Percentiles rank a stretch among this genome's conserved stretches.
These are phyloP conservation scores for Lenzites betulinus DNA, from an alignment of 768 basidiomycete species.

Conservation along the genomic window DNA sequence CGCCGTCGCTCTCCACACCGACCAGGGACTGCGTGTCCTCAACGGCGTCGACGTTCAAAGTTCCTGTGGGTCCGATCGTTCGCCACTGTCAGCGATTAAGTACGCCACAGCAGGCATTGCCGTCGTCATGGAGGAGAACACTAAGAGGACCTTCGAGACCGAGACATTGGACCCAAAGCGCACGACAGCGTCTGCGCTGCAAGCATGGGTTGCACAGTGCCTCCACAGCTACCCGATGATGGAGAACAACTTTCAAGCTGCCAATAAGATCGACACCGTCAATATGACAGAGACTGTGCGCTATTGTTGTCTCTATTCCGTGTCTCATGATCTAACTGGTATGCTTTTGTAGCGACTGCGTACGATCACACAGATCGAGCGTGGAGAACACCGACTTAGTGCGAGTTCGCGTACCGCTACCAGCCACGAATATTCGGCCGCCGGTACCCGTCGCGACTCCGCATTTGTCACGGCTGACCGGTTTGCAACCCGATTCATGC, in stretches of 20 bases:
- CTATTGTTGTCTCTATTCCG: background rate
- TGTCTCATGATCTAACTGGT: background rate
- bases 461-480: constrained; percentile 28
- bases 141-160: constrained; percentile 23
- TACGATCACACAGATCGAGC: constrained; percentile 21
- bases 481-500: constrained; percentile 34
- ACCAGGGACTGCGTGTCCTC: constrained; percentile 44
- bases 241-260: constrained; percentile 43
- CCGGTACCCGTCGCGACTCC: constrained; percentile 14
- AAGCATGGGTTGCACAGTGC: constrained; percentile 38
- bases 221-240: constrained; percentile 44
- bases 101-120: constrained; percentile 25
- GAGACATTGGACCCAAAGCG: constrained; percentile 13
- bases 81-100: constrained; percentile 39
- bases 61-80: constrained; percentile 41
- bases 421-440: constrained; percentile 25
- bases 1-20: constrained; percentile 48
- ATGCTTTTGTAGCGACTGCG: constrained; percentile 20
- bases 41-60: constrained; percentile 63
- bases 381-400: constrained; percentile 30
- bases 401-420: constrained; percentile 31
- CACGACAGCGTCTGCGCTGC: constrained; percentile 21
- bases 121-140: constrained; percentile 25
- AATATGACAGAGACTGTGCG: constrained; percentile 40
- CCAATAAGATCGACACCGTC: constrained; percentile 46